Percentiles rank a stretch among this genome's conserved stretches.
Evolutionary conservation across 1,284 basidiomycete genomes (phyloP).

Genomic region (Puccinia sorghi): DNA sequence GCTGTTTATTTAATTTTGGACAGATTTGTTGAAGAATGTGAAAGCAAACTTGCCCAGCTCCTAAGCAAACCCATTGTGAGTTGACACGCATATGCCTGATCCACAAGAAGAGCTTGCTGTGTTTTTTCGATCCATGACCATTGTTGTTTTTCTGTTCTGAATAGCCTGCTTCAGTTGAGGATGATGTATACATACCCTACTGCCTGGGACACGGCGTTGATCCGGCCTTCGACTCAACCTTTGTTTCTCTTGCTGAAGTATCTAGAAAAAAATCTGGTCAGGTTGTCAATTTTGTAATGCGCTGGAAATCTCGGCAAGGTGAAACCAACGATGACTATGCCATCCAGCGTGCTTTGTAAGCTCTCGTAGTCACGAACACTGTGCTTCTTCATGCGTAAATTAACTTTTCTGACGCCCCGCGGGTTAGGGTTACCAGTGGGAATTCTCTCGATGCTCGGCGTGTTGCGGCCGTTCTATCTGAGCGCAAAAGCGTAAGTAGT

Average conservation of each 20-base stretch:
- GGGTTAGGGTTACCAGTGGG: conserved; percentile 20
- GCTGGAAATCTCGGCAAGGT: conserved; percentile 78
- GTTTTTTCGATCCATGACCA: not conserved
- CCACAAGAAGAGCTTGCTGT: not conserved
- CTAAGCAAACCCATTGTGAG: conserved; percentile 50
- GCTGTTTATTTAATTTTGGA: conserved; percentile 51
- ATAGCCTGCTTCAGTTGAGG: conserved; percentile 46
- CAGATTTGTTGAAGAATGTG: conserved; percentile 51
- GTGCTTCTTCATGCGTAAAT: conserved; percentile 11
- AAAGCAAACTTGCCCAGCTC: conserved; percentile 49
- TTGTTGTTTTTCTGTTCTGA: not conserved
- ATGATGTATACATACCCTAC: conserved; percentile 55
- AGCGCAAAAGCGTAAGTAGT: conserved; percentile 67
- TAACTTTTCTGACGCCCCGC: conserved; percentile 32
- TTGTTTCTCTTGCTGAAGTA: conserved; percentile 80
- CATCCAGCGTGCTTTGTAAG: conserved; percentile 60
- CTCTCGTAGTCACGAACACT: conserved; percentile 58
- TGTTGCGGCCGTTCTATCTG: conserved; percentile 65
- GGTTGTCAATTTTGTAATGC: conserved; percentile 81
- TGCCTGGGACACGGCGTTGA: conserved; percentile 73
- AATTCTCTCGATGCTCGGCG: conserved; percentile 20
- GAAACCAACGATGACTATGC: conserved; percentile 67
- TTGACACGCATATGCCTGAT: not conserved
- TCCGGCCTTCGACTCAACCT: conserved; percentile 73
- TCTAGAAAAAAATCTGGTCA: conserved; percentile 79